Evolutionary conservation across 768 basidiomycete genomes (phyloP).

Genomic region (Exsudoporus frostii): DNA sequence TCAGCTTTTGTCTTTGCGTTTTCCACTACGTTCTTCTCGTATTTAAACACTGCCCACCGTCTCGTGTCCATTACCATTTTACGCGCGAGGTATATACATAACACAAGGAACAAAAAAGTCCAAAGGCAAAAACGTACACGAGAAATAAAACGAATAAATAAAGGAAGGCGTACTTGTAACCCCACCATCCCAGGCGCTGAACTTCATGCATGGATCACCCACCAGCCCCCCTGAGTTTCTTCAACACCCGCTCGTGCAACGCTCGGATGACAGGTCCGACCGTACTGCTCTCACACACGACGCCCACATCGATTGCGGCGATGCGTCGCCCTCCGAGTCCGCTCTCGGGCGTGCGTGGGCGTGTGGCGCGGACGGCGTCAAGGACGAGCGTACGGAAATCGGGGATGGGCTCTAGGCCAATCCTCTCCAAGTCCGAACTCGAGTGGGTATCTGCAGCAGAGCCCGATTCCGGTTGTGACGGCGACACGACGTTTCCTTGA

Average conservation of each 20-base stretch:
- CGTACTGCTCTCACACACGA: constrained; percentile 52
- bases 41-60: too few species aligned
- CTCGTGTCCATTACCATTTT: too few species aligned
- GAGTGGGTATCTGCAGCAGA: neutral
- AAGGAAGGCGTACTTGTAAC: too few species aligned
- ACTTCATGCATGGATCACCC: constrained; percentile 3
- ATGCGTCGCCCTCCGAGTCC: constrained; percentile 35
- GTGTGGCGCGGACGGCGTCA: constrained; percentile 43
- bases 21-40: too few species aligned
- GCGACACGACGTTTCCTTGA: neutral
- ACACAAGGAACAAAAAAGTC: constrained; percentile 12
- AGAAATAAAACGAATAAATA: too few species aligned
- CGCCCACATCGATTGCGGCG: constrained; percentile 57
- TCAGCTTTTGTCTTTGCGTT: too few species aligned
- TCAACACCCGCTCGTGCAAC: constrained; percentile 48
- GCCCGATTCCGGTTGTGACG: neutral
- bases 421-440: constrained; percentile 2
- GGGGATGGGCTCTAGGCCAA: constrained; percentile 59
- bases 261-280: constrained; percentile 47
- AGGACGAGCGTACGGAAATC: constrained; percentile 50
- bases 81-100: too few species aligned
- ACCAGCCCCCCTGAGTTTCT: constrained; percentile 20
- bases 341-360: constrained; percentile 5
- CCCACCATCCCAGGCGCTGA: too few species aligned
- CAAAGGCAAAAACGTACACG: too few species aligned